A percentile compares a stretch with the other conserved stretches of the same genome.
These are phyloP conservation scores for Gomphus bonarii DNA, from an alignment of 1,284 basidiomycete genomes.

Conservation along the genomic window DNA sequence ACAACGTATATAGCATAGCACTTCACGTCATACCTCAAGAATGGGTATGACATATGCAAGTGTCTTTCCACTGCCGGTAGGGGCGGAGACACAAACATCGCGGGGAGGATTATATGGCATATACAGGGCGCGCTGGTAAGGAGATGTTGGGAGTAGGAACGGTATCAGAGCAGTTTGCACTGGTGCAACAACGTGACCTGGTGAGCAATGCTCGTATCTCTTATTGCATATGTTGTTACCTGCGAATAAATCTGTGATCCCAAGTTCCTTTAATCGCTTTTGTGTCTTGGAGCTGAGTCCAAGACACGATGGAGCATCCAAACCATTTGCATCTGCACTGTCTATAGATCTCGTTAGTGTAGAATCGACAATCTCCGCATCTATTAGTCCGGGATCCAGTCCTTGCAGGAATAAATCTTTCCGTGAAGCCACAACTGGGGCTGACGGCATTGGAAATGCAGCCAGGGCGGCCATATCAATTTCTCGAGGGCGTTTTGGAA, in stretches of 20 bases:
- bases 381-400: conserved; percentile 61
- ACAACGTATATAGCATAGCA: not conserved
- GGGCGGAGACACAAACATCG: conserved; percentile 95
- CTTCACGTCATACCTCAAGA: conserved; percentile 52
- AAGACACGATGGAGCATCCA: conserved; percentile 23
- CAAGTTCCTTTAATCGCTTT: conserved; percentile 60
- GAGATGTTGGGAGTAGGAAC: conserved; percentile 45
- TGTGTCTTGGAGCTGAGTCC: conserved; percentile 54
- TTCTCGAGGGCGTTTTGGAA: conserved; percentile 24
- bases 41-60: conserved; percentile 91
- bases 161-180: conserved; percentile 82
- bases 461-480: conserved; percentile 31
- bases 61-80: conserved; percentile 96
- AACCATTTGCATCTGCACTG: conserved; percentile 27
- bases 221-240: conserved; percentile 38
- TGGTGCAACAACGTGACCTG: conserved; percentile 20
- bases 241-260: conserved; percentile 77
- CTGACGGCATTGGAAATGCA: conserved; percentile 61
- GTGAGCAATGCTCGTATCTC: not conserved
- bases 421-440: conserved; percentile 64
- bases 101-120: conserved; percentile 59
- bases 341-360: conserved; percentile 37
- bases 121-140: conserved; percentile 44
- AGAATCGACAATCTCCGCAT: conserved; percentile 65
- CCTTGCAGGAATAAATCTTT: conserved; percentile 64